phyloP scores from a whole-genome alignment of 176 grass and related monocot species.

The Oryza meridionalis region DNA sequence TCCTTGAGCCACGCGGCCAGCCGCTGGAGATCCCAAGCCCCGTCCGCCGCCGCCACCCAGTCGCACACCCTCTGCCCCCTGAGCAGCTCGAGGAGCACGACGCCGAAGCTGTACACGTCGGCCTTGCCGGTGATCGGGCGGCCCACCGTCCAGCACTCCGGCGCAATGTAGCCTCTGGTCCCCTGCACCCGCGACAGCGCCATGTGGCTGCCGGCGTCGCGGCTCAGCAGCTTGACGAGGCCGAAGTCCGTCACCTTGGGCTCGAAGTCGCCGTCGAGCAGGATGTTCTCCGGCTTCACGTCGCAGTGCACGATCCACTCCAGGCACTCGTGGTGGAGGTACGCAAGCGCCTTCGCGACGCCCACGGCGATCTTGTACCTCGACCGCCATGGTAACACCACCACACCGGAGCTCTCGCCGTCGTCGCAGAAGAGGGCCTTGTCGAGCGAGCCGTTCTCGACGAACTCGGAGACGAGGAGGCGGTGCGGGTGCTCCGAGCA shows the following conservation, averaged over 20 bases:
- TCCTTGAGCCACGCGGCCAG: slow-evolving; percentile 39
- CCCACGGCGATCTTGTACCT: slow-evolving; percentile 60
- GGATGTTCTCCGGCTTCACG: slow-evolving; percentile 75
- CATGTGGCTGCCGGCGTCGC: neutral
- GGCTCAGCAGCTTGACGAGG: slow-evolving; percentile 54
- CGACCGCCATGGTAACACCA: slow-evolving; percentile 6
- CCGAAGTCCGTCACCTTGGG: slow-evolving; percentile 69
- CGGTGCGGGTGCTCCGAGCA: slow-evolving; percentile 56
- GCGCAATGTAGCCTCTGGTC: slow-evolving; percentile 61
- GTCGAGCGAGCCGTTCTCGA: slow-evolving; percentile 63
- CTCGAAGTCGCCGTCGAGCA: slow-evolving; percentile 56
- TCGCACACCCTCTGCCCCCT: slow-evolving; percentile 49
- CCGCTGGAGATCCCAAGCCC: neutral
- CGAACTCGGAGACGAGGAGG: slow-evolving; percentile 59
- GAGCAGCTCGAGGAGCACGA: slow-evolving; percentile 54
- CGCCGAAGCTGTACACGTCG: slow-evolving; percentile 63
- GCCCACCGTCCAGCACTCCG: slow-evolving; percentile 56
- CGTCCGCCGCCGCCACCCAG: slow-evolving; percentile 28
- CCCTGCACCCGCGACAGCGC: slow-evolving; percentile 45
- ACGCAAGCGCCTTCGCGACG: slow-evolving; percentile 58
- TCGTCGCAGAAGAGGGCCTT: slow-evolving; percentile 41
- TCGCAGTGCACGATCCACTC: slow-evolving; percentile 87
- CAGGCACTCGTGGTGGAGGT: slow-evolving; percentile 80
- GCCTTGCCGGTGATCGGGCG: slow-evolving; percentile 64
- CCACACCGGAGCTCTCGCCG: neutral